Conservation (phyloP, 345 rosid genomes). For the Ceriops zippeliana region DNA sequence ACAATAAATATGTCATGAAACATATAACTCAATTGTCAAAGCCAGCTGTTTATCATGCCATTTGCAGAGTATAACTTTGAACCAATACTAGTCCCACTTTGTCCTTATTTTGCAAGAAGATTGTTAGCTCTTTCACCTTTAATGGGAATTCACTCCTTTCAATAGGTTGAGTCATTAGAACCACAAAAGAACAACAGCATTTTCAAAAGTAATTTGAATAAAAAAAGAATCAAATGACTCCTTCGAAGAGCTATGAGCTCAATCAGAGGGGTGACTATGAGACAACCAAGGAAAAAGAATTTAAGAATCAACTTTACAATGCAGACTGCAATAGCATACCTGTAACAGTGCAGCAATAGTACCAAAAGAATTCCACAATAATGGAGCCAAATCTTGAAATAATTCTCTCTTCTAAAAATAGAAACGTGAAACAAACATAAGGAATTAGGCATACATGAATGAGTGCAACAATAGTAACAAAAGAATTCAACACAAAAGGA, state of each 20-base stretch:
- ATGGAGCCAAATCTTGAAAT: constrained; percentile 95
- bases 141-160: too few relatives aligned
- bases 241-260: too few relatives aligned
- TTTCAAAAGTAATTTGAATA: neutral
- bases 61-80: neutral
- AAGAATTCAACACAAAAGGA: constrained; percentile 29
- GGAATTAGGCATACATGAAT: constrained; percentile 34
- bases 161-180: too few relatives aligned
- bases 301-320: neutral
- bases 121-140: neutral
- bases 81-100: neutral
- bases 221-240: neutral
- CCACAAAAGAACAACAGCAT: neutral
- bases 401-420: constrained; percentile 75
- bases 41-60: too few relatives aligned
- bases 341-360: constrained; percentile 74
- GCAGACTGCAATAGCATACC: constrained; percentile 41
- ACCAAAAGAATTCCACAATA: constrained; percentile 83
- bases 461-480: constrained; percentile 36
- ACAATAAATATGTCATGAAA: neutral
- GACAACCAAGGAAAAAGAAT: neutral
- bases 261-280: neutral
- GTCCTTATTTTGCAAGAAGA: neutral
- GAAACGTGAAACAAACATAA: constrained; percentile 31
- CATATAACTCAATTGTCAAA: neutral